These are phyloP conservation scores for Erysiphe pulchra DNA, from an alignment of 2,329 filamentous ascomycete genomes.

Conservation along the genomic window DNA sequence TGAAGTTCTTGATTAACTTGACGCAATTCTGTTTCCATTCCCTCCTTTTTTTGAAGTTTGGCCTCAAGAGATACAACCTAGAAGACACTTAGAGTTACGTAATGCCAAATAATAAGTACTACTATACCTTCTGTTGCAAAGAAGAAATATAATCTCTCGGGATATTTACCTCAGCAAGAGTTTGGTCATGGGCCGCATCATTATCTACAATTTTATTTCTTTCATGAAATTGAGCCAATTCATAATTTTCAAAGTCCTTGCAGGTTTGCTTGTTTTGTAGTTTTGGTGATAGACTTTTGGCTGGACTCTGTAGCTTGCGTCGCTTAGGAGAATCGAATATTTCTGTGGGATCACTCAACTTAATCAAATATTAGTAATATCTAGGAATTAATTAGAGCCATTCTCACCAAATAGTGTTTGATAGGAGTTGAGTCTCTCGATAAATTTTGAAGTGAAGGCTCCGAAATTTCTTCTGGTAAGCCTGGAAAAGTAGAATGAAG, in stretches of 20 bases:
- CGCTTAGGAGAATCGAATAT: constrained; percentile 3
- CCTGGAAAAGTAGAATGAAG: neutral
- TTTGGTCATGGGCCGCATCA: neutral
- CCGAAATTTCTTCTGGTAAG: neutral
- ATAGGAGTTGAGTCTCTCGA: neutral
- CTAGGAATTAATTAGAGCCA: neutral
- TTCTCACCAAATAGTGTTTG: constrained; percentile 4
- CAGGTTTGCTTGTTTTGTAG: too few relatives aligned
- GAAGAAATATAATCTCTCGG: neutral
- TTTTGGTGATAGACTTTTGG: too few relatives aligned
- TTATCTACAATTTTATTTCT: too few relatives aligned
- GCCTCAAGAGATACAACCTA: constrained; percentile 16
- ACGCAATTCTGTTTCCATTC: constrained; percentile 16
- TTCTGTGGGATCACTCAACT: too few relatives aligned
- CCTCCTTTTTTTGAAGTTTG: constrained; percentile 6
- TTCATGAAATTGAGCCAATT: too few relatives aligned
- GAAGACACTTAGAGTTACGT: too few relatives aligned
- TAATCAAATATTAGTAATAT: neutral
- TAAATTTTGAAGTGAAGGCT: neutral
- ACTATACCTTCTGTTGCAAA: neutral
- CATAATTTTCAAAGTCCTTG: too few relatives aligned
- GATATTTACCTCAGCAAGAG: neutral
- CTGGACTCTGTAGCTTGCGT: neutral
- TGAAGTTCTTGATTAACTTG: constrained; percentile 20
- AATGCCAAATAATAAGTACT: neutral